Evolutionary conservation across 2,329 filamentous ascomycete species (phyloP).

Genomic region (Dryadomyces quercus-mongolicae): DNA sequence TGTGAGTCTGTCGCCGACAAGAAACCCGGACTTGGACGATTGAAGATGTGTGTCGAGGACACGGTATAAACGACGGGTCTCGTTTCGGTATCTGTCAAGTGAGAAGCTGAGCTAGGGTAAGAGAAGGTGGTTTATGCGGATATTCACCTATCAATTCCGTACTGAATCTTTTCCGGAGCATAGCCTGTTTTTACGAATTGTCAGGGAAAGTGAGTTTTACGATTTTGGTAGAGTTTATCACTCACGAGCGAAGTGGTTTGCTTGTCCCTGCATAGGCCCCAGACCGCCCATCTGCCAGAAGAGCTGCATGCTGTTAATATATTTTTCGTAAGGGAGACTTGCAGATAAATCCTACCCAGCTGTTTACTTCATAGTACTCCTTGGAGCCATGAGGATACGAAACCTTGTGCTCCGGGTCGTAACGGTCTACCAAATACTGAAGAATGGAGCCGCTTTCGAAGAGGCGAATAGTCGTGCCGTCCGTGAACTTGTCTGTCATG

Average conservation of each 20-base stretch:
- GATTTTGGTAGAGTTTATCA: background rate
- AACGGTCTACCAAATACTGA: conserved; percentile 71
- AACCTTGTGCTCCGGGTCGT: conserved; percentile 72
- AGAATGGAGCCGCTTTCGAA: conserved; percentile 80
- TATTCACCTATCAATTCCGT: conserved; percentile 55
- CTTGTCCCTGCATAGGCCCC: conserved; percentile 73
- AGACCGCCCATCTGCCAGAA: conserved; percentile 71
- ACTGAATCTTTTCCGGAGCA: conserved; percentile 69
- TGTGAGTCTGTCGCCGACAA: conserved; percentile 57
- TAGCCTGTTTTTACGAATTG: conserved; percentile 35
- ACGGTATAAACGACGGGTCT: conserved; percentile 70
- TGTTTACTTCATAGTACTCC: conserved; percentile 70
- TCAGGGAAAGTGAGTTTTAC: too few relatives aligned
- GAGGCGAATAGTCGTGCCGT: conserved; percentile 60
- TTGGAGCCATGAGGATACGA: conserved; percentile 61
- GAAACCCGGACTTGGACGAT: conserved; percentile 40
- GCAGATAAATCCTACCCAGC: conserved; percentile 45
- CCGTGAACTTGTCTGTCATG: conserved; percentile 63
- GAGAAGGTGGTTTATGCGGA: background rate
- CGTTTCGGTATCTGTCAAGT: conserved; percentile 52
- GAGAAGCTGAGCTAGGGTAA: background rate
- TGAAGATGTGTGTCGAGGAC: conserved; percentile 62
- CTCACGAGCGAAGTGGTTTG: conserved; percentile 67
- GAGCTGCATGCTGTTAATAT: conserved; percentile 22
- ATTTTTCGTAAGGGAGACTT: background rate